Evolutionary conservation across 2,329 filamentous ascomycete genomes (phyloP).

Genomic region (Penicillium sp.): DNA sequence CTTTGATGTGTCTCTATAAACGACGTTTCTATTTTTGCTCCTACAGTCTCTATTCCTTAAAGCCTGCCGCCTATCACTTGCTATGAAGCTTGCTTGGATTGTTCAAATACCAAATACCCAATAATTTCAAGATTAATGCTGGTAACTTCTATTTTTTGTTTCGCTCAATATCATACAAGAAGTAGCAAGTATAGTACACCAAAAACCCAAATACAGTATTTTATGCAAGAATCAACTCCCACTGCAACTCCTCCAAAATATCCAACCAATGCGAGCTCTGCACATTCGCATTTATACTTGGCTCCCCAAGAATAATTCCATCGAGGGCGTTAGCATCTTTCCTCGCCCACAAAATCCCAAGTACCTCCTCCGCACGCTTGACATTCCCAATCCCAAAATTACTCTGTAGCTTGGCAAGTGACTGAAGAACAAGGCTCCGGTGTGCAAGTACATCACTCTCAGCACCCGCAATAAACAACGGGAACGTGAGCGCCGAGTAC

Average conservation of each 20-base stretch:
- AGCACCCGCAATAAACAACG: conserved; percentile 38
- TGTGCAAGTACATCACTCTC: conserved; percentile 27
- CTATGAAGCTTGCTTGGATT: neutral
- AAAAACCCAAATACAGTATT: neutral
- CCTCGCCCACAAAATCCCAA: conserved; percentile 29
- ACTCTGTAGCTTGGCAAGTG: conserved; percentile 28
- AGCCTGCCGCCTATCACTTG: neutral
- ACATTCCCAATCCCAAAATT: conserved; percentile 41
- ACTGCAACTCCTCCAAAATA: conserved; percentile 31
- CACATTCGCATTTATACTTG: neutral
- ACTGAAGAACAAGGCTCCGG: conserved; percentile 25
- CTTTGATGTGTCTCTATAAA: neutral
- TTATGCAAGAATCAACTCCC: conserved; percentile 36
- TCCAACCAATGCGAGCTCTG: conserved; percentile 32
- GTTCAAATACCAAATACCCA: conserved; percentile 7
- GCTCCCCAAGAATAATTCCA: neutral
- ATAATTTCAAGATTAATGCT: neutral
- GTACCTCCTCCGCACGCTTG: conserved; percentile 31
- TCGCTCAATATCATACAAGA: neutral
- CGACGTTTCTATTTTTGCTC: neutral
- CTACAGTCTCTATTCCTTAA: neutral
- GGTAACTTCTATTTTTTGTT: neutral
- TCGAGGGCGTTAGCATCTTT: conserved; percentile 10
- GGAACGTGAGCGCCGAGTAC: conserved; percentile 40
- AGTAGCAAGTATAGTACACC: neutral